Evolutionary conservation across 371 early-diverging fungal genomes (phyloP).

Genomic region (Mucor saturninus): DNA sequence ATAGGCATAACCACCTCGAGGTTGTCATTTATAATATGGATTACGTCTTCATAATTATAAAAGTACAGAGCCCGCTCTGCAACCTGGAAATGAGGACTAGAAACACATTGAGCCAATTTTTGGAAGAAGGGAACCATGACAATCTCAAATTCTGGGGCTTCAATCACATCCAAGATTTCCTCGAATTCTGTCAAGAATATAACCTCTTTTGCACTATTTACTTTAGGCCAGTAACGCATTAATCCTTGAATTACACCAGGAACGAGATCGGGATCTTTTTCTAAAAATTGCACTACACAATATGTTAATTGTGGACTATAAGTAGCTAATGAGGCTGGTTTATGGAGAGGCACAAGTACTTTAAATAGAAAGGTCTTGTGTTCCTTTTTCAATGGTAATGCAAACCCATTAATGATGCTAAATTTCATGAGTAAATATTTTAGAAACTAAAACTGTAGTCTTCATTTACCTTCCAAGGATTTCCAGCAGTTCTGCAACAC

Average conservation of each 20-base stretch:
- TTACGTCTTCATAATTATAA: constrained; percentile 98
- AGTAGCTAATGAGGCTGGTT: constrained; percentile 85
- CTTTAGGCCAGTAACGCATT: constrained; percentile 96
- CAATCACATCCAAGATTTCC: constrained; percentile 93
- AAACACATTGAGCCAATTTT: constrained; percentile 88
- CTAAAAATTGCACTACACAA: constrained; percentile 97
- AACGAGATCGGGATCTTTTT: constrained; percentile 93
- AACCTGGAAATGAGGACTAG: constrained; percentile 96
- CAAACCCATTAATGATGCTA: constrained; percentile 98
- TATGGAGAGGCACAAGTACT: constrained; percentile 95
- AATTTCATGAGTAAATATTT: not conserved
- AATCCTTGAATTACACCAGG: constrained; percentile 88
- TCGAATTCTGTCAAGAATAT: constrained; percentile 98
- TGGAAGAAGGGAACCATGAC: constrained; percentile 90
- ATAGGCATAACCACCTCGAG: constrained; percentile 89
- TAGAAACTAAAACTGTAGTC: not conserved
- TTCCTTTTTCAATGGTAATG: constrained; percentile 96
- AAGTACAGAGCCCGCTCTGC: constrained; percentile 96
- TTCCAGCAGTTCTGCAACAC: constrained; percentile 96
- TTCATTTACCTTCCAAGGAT: constrained; percentile 81
- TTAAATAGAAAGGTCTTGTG: constrained; percentile 93
- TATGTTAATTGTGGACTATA: constrained; percentile 97
- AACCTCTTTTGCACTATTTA: constrained; percentile 96
- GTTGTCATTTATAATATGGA: constrained; percentile 90
- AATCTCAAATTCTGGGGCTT: constrained; percentile 85